Conservation (phyloP, 495 filamentous ascomycete genomes). For the Cairneyella variabilis region DNA sequence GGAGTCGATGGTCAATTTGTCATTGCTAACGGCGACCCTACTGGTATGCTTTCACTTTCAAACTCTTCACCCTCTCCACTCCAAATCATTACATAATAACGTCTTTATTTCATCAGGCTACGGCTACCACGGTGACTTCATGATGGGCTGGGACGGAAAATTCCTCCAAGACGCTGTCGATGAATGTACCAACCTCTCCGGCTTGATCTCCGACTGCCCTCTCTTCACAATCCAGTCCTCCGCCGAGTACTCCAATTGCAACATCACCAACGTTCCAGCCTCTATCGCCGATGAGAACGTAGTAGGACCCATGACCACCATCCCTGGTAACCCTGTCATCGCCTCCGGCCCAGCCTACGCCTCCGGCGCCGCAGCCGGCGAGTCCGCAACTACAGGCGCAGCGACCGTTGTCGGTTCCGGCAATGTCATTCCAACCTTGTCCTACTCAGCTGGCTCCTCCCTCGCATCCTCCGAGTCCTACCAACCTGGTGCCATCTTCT, state of each 20-base stretch:
- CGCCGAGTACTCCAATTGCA: constrained; percentile 38
- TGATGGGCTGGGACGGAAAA: constrained; percentile 71
- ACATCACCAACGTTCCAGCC: constrained; percentile 36
- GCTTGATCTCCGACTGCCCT: constrained; percentile 50
- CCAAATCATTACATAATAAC: neutral
- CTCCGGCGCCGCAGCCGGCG: constrained; percentile 10
- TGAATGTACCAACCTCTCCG: constrained; percentile 49
- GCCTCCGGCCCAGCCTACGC: constrained; percentile 51
- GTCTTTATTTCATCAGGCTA: constrained; percentile 10
- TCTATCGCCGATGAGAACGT: constrained; percentile 36
- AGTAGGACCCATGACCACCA: constrained; percentile 32
- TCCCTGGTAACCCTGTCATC: constrained; percentile 52
- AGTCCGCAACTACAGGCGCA: neutral
- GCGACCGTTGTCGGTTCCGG: constrained; percentile 2
- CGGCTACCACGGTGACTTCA: constrained; percentile 65
- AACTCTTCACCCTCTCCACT: neutral
- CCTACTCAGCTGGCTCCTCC: constrained; percentile 8
- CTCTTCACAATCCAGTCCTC: constrained; percentile 54
- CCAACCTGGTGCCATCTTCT: constrained; percentile 22
- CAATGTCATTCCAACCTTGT: constrained; percentile 4
- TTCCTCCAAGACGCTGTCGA: constrained; percentile 63
- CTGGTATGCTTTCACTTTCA: constrained; percentile 40
- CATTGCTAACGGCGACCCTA: constrained; percentile 78
- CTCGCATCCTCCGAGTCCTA: constrained; percentile 19
- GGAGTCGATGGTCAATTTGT: constrained; percentile 68